Percentiles rank a stretch among this genome's conserved stretches.
Conservation (phyloP, 495 filamentous ascomycete genomes). For the Neurospora sp. region DNA sequence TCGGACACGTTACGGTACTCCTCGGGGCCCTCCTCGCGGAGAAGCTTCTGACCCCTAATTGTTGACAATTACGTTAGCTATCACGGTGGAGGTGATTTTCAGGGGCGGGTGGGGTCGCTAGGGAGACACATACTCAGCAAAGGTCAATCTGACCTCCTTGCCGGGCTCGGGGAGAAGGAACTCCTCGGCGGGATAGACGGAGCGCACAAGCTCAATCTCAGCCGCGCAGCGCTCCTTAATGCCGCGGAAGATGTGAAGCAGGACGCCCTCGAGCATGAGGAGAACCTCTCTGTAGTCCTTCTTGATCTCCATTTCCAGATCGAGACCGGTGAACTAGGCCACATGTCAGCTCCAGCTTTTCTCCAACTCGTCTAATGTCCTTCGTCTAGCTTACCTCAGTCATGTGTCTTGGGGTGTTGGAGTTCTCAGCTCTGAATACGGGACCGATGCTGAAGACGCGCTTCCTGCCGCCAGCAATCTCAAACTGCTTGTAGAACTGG, state of each 20-base stretch:
- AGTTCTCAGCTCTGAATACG: conserved; percentile 97
- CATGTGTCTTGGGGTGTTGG: conserved; percentile 91
- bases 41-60: conserved; percentile 53
- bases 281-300: conserved; percentile 83
- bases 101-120: background rate
- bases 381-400: conserved; percentile 49
- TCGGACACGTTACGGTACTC: conserved; percentile 56
- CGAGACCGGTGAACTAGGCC: conserved; percentile 70
- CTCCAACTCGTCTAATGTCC: background rate
- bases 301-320: conserved; percentile 94
- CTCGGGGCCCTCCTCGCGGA: conserved; percentile 70
- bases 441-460: conserved; percentile 79
- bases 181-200: conserved; percentile 48
- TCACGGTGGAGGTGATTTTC: background rate
- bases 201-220: conserved; percentile 59
- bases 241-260: conserved; percentile 80
- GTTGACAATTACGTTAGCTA: background rate
- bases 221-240: conserved; percentile 57
- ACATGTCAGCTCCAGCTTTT: background rate
- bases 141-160: conserved; percentile 64
- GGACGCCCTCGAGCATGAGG: conserved; percentile 67
- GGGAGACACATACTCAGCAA: conserved; percentile 46
- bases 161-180: conserved; percentile 48
- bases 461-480: conserved; percentile 85
- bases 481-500: conserved; percentile 94